Evolutionary conservation across 257 asterid species (phyloP).

Genomic region (Catharanthus roseus): DNA sequence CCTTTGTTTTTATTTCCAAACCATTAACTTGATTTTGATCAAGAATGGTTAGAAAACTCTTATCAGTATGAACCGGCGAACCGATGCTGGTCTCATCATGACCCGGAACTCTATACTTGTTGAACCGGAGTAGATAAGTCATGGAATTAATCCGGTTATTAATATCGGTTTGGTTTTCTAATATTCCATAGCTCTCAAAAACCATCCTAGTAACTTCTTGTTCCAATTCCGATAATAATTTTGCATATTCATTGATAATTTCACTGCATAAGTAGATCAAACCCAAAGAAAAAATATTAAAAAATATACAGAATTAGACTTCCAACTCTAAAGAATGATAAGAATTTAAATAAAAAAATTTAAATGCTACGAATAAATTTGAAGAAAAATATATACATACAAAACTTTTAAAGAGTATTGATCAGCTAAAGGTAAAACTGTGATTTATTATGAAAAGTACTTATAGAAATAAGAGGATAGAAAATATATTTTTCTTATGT

Average conservation of each 20-base stretch:
- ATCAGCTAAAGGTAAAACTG: too few species aligned
- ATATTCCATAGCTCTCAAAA: conserved; percentile 45
- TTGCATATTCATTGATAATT: conserved; percentile 34
- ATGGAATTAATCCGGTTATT: conserved; percentile 34
- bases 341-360: too few species aligned
- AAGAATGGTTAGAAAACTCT: conserved; percentile 47
- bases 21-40: conserved; percentile 54
- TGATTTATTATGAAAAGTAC: too few species aligned
- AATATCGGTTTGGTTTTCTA: conserved; percentile 31
- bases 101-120: conserved; percentile 39
- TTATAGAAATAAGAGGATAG: too few species aligned
- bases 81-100: conserved; percentile 25
- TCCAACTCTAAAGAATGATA: too few species aligned
- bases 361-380: too few species aligned
- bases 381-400: too few species aligned
- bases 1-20: conserved; percentile 42
- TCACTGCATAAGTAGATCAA: conserved; percentile 25
- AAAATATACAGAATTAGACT: too few species aligned
- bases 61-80: conserved; percentile 48
- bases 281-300: too few species aligned
- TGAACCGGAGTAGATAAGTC: conserved; percentile 45
- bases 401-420: too few species aligned
- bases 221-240: conserved; percentile 42
- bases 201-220: conserved; percentile 46
- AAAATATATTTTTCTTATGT: too few species aligned